phyloP scores from a whole-genome alignment of 2,329 filamentous ascomycete genomes.

The Xylariaceae sp. region DNA sequence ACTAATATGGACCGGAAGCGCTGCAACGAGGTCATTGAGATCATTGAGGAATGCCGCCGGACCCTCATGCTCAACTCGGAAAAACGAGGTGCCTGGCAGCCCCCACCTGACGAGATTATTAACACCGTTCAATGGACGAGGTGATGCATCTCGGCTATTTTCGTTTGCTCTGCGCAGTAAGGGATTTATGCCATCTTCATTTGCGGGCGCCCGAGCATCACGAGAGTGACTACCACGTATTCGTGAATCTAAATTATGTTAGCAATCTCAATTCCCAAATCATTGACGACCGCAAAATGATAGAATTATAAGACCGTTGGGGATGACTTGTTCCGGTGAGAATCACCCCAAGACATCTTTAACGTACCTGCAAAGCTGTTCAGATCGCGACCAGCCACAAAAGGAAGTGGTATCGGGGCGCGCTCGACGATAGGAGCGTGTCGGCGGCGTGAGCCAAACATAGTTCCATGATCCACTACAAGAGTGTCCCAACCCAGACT shows the following conservation, averaged over 20 bases:
- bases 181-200: slow-evolving; percentile 82
- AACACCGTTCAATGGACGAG: slow-evolving; percentile 42
- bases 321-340: background rate
- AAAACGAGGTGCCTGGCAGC: slow-evolving; percentile 43
- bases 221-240: slow-evolving; percentile 49
- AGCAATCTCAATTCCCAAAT: slow-evolving; percentile 23
- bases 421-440: slow-evolving; percentile 49
- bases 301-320: background rate
- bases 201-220: slow-evolving; percentile 48
- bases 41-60: slow-evolving; percentile 52
- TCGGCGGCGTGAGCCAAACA: slow-evolving; percentile 46
- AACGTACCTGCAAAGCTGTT: slow-evolving; percentile 27
- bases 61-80: slow-evolving; percentile 38
- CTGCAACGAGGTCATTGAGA: slow-evolving; percentile 52
- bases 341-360: background rate
- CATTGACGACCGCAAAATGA: background rate
- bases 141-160: slow-evolving; percentile 40
- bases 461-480: slow-evolving; percentile 39
- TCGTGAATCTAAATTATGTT: slow-evolving; percentile 27
- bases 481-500: slow-evolving; percentile 55
- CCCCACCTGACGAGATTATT: slow-evolving; percentile 50
- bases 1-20: slow-evolving; percentile 42
- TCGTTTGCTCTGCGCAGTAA: slow-evolving; percentile 62
- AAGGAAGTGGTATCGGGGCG: slow-evolving; percentile 52
- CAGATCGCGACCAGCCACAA: slow-evolving; percentile 31